Conservation (phyloP, 2,329 filamentous ascomycete species). For the Monilinia fructicola region DNA sequence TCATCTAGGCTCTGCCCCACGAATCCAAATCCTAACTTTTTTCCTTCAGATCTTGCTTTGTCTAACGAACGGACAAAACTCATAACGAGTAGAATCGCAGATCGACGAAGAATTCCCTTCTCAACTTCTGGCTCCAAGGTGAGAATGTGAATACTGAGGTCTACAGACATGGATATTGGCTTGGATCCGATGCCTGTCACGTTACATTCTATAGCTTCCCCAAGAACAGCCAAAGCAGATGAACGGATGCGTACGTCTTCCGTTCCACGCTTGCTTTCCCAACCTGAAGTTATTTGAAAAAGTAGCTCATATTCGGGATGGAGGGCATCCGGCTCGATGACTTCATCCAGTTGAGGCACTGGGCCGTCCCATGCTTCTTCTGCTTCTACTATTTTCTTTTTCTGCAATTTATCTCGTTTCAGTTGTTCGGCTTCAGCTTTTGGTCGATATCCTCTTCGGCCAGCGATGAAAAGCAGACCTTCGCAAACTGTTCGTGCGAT, state of each 20-base stretch:
- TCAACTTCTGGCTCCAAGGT: slow-evolving; percentile 60
- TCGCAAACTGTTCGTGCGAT: slow-evolving; percentile 54
- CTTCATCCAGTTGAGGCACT: slow-evolving; percentile 50
- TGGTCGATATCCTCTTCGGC: slow-evolving; percentile 60
- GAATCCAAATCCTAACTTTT: slow-evolving; percentile 53
- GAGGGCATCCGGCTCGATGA: slow-evolving; percentile 28
- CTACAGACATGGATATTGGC: slow-evolving; percentile 56
- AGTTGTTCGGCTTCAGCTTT: slow-evolving; percentile 59
- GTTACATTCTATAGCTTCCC: slow-evolving; percentile 59
- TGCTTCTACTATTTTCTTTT: slow-evolving; percentile 51
- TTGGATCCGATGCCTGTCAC: slow-evolving; percentile 54
- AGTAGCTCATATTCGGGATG: slow-evolving; percentile 49
- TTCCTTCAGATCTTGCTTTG: slow-evolving; percentile 49
- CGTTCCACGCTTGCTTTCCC: slow-evolving; percentile 63
- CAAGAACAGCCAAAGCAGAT: slow-evolving; percentile 67
- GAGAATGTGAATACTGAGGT: slow-evolving; percentile 62
- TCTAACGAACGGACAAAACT: slow-evolving; percentile 62
- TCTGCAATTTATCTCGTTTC: slow-evolving; percentile 50
- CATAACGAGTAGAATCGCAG: slow-evolving; percentile 63
- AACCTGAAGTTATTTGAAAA: slow-evolving; percentile 62
- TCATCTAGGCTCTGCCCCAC: slow-evolving; percentile 58
- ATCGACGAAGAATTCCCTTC: slow-evolving; percentile 63
- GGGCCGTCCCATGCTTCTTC: slow-evolving; percentile 57
- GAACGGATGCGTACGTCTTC: slow-evolving; percentile 70
- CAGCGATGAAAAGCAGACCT: slow-evolving; percentile 62